phyloP scores from a whole-genome alignment of 2,329 filamentous ascomycete species.

The Tolypocladium endophyticum region DNA sequence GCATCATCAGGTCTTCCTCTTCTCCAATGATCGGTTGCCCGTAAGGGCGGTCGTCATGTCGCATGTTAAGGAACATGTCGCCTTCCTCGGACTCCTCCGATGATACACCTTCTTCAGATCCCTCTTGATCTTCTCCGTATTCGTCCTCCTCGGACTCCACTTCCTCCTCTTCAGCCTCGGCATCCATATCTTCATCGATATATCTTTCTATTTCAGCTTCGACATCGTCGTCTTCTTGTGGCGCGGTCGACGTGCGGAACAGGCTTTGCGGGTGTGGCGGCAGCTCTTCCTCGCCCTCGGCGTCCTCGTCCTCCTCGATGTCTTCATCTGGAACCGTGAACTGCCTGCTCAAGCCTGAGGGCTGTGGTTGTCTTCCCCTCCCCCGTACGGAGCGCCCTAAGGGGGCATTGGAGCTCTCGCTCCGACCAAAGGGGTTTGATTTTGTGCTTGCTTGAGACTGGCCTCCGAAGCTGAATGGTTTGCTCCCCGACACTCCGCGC shows the following conservation, averaged over 20 bases:
- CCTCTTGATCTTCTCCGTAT: slow-evolving; percentile 12
- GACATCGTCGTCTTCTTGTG: slow-evolving; percentile 14
- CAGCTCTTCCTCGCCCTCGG: slow-evolving; percentile 23
- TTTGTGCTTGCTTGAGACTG: slow-evolving; percentile 16
- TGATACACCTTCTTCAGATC: slow-evolving; percentile 13
- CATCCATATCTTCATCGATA: slow-evolving; percentile 23
- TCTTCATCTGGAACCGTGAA: slow-evolving; percentile 23
- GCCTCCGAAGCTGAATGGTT: slow-evolving; percentile 28
- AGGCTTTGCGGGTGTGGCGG: slow-evolving; percentile 20
- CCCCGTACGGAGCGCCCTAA: slow-evolving; percentile 38
- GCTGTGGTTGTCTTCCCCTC: slow-evolving; percentile 32
- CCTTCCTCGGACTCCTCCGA: slow-evolving; percentile 31
- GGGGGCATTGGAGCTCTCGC: slow-evolving; percentile 27
- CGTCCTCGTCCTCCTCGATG: slow-evolving; percentile 19
- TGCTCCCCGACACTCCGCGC: slow-evolving; percentile 28
- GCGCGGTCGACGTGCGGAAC: slow-evolving; percentile 17
- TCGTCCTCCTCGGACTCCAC: slow-evolving; percentile 26
- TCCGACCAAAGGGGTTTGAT: slow-evolving; percentile 26
- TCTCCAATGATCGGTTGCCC: slow-evolving; percentile 29
- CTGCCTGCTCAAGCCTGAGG: slow-evolving; percentile 40
- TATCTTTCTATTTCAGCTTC: slow-evolving; percentile 25
- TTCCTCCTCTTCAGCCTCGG: slow-evolving; percentile 26
- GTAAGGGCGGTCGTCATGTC: slow-evolving; percentile 27
- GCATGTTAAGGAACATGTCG: slow-evolving; percentile 41
- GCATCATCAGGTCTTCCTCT: slow-evolving; percentile 42